phyloP scores from a whole-genome alignment of 257 asterid species.

The Solanum phureja region DNA sequence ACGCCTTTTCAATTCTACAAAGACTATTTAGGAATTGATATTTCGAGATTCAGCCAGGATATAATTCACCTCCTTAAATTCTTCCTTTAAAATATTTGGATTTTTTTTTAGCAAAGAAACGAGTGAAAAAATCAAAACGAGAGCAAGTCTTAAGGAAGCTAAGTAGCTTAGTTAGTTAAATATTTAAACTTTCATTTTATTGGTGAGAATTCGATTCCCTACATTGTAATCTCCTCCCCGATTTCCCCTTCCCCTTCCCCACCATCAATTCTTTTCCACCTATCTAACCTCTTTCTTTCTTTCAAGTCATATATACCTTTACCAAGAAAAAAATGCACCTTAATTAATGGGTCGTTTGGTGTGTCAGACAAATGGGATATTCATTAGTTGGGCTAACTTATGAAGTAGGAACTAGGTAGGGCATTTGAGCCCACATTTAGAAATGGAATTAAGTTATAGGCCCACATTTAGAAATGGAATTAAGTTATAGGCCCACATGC shows the following conservation, averaged over 20 bases:
- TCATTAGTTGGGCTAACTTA: neutral
- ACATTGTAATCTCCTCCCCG: neutral
- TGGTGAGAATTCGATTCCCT: neutral
- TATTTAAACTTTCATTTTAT: no score
- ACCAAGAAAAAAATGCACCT: neutral
- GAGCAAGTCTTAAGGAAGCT: neutral
- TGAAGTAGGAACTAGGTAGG: neutral
- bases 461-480: no score
- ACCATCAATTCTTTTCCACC: neutral
- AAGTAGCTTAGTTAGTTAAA: neutral
- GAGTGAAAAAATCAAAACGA: neutral
- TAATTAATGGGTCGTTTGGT: neutral
- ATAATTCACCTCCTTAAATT: no score
- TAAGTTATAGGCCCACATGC: neutral
- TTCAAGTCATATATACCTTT: neutral
- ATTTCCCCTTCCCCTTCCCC: neutral
- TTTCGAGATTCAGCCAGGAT: neutral
- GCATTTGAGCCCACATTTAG: neutral
- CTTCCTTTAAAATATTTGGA: neutral
- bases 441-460: neutral
- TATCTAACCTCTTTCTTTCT: neutral
- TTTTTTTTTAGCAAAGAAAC: neutral
- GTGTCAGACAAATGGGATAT: neutral
- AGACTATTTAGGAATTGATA: neutral
- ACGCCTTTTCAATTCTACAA: neutral